Conservation (phyloP, 2,329 filamentous ascomycete genomes). For the Fusarium sp. region DNA sequence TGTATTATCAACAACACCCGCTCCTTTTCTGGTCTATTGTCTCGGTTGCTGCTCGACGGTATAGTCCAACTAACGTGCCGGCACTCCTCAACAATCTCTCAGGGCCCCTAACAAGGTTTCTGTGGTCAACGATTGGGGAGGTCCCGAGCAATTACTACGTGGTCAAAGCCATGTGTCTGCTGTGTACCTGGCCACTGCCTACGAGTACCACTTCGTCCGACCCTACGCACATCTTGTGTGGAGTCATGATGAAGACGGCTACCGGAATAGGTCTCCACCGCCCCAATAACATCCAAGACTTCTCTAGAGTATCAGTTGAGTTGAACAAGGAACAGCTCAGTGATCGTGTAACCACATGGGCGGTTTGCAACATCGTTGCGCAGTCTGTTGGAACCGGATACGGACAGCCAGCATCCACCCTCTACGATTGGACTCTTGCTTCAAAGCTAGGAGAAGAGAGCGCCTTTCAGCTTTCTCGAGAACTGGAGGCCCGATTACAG, state of each 20-base stretch:
- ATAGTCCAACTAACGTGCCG: constrained; percentile 66
- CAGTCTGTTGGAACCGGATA: constrained; percentile 87
- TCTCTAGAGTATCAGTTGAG: constrained; percentile 79
- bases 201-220: constrained; percentile 85
- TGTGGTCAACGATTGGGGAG: constrained; percentile 82
- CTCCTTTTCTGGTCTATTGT: constrained; percentile 89
- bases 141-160: constrained; percentile 84
- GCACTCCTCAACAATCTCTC: constrained; percentile 75
- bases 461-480: constrained; percentile 68
- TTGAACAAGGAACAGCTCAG: constrained; percentile 83
- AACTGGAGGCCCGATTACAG: constrained; percentile 75
- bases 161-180: constrained; percentile 82
- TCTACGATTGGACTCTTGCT: constrained; percentile 80
- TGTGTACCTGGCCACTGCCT: constrained; percentile 86
- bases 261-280: constrained; percentile 86
- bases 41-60: constrained; percentile 79
- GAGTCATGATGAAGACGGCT: constrained; percentile 88
- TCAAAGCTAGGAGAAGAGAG: constrained; percentile 70
- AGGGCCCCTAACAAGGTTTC: constrained; percentile 74
- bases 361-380: constrained; percentile 85
- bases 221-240: constrained; percentile 83
- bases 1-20: constrained; percentile 81
- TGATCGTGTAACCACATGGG: constrained; percentile 84
- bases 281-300: constrained; percentile 85
- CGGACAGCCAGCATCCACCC: constrained; percentile 81